Conservation (phyloP, 2,329 filamentous ascomycete species). For the Aspergillus sp. region DNA sequence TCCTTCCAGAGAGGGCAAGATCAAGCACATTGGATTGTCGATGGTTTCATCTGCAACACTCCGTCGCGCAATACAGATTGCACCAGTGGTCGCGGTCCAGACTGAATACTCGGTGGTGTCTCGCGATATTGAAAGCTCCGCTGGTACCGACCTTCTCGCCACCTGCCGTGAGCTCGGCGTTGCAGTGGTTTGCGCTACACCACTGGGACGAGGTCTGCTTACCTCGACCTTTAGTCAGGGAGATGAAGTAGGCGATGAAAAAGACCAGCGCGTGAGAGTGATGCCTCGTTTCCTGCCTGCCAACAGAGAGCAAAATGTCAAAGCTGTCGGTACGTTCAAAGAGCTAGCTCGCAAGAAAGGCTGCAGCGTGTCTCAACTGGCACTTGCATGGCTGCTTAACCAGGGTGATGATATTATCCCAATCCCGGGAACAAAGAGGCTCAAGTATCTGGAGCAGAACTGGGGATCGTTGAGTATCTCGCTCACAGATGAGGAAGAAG, state of each 20-base stretch:
- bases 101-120: constrained; percentile 53
- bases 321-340: not conserved
- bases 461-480: not conserved
- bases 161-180: constrained; percentile 55
- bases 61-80: constrained; percentile 50
- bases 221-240: constrained; percentile 15
- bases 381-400: constrained; percentile 13
- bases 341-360: constrained; percentile 2
- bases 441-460: constrained; percentile 30
- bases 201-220: constrained; percentile 45
- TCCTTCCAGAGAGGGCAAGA: constrained; percentile 5
- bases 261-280: not conserved
- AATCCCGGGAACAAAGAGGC: constrained; percentile 34
- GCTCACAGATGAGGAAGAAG: constrained; percentile 1
- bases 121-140: constrained; percentile 48
- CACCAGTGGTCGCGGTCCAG: constrained; percentile 53
- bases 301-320: constrained; percentile 10
- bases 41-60: constrained; percentile 44
- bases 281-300: constrained; percentile 10
- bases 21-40: constrained; percentile 49
- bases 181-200: constrained; percentile 46
- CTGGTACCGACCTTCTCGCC: constrained; percentile 43
- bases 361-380: constrained; percentile 1
- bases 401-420: constrained; percentile 49
- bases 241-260: not conserved